Conservation (phyloP, 176 grass and related monocot genomes). For the Hsuehochloa calcarea region DNA sequence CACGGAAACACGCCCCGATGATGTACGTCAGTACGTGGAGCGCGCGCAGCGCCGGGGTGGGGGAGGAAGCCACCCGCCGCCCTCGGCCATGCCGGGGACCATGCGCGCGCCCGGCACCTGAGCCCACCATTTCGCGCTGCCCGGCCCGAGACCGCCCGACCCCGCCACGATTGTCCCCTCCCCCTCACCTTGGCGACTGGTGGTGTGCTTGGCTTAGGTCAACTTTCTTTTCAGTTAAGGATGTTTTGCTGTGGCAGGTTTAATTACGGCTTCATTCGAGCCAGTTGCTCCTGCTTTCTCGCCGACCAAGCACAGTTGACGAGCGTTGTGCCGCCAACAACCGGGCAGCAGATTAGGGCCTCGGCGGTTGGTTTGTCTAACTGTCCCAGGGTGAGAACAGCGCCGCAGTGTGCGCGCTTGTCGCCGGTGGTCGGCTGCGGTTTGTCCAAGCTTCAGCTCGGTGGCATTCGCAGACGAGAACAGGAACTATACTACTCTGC, state of each 20-base stretch:
- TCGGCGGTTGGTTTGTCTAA: neutral
- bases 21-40: neutral
- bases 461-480: neutral
- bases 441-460: neutral
- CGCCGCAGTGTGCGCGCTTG: neutral
- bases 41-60: too few species aligned
- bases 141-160: neutral
- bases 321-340: conserved; percentile 4
- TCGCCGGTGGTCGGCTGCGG: neutral
- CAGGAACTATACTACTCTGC: neutral
- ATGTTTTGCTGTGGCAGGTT: neutral
- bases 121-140: neutral
- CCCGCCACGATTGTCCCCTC: neutral
- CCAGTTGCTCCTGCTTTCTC: neutral
- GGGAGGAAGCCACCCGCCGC: neutral
- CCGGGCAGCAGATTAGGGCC: neutral
- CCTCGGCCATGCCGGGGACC: conserved; percentile 9
- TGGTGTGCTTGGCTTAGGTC: neutral
- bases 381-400: conserved; percentile 27
- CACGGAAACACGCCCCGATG: neutral
- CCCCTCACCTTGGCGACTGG: neutral
- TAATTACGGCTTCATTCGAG: neutral
- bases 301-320: conserved; percentile 30
- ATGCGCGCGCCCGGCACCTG: neutral
- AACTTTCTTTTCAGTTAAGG: neutral